These are phyloP conservation scores for Astrothelium subdiscretum DNA, from an alignment of 495 filamentous ascomycete species.

Conservation along the genomic window DNA sequence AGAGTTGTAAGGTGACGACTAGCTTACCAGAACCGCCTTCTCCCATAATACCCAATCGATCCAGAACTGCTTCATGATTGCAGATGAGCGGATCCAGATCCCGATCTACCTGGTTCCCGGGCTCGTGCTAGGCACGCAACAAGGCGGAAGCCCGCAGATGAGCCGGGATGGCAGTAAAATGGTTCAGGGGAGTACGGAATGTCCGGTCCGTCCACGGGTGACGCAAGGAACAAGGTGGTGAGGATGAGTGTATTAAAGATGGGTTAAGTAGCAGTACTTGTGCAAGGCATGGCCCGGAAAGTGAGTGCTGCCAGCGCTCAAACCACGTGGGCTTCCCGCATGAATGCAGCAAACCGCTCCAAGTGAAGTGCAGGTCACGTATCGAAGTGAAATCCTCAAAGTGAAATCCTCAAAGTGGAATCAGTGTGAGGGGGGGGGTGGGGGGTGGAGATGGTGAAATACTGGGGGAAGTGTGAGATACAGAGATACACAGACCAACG, in stretches of 20 bases:
- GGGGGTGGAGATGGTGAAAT: not conserved
- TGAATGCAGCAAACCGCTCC: no score
- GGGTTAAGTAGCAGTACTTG: not conserved
- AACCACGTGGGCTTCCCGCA: no score
- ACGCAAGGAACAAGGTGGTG: not conserved
- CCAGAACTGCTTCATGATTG: constrained; percentile 48
- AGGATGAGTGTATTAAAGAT: not conserved
- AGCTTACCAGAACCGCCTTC: constrained; percentile 78
- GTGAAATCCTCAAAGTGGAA: no score
- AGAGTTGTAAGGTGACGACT: not conserved
- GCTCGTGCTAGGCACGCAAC: not conserved
- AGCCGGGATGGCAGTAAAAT: not conserved
- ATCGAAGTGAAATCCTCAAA: no score
- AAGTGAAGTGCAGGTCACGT: no score
- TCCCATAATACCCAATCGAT: constrained; percentile 73
- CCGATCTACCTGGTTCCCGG: not conserved
- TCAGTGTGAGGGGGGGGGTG: not conserved
- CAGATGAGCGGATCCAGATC: not conserved
- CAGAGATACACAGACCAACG: not conserved
- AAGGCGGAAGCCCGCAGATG: not conserved
- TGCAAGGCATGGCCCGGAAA: not conserved
- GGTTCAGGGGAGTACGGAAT: not conserved
- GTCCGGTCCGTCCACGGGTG: not conserved
- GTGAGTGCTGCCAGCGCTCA: no score
- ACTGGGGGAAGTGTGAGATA: not conserved